phyloP scores from a whole-genome alignment of 2,329 filamentous ascomycete genomes.

The Cytospora chrysosperma region DNA sequence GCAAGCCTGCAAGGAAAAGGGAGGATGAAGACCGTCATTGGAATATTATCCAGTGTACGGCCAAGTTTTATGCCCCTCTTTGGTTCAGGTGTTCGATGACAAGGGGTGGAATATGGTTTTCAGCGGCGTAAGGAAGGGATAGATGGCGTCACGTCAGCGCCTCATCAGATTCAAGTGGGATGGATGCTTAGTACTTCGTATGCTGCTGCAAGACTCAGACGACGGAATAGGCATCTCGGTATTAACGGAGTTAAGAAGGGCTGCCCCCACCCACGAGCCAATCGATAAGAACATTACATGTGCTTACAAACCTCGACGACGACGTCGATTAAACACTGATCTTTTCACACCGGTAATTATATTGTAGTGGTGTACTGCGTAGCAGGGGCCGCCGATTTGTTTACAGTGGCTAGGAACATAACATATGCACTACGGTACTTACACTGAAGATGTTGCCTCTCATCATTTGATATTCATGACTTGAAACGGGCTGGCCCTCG shows the following conservation, averaged over 20 bases:
- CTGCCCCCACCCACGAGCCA: neutral
- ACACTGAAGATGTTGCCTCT: too few relatives aligned
- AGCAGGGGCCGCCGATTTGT: too few relatives aligned
- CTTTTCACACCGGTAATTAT: too few relatives aligned
- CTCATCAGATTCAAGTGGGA: neutral
- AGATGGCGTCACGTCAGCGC: neutral
- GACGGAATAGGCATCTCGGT: neutral
- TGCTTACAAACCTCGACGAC: too few relatives aligned
- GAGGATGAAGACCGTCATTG: neutral
- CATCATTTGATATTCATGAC: too few relatives aligned
- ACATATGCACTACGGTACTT: too few relatives aligned
- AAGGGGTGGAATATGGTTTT: neutral
- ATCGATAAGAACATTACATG: neutral
- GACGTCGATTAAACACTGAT: too few relatives aligned
- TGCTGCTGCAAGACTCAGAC: neutral
- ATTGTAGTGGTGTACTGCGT: too few relatives aligned
- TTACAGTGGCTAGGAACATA: too few relatives aligned
- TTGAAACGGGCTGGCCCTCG: too few relatives aligned
- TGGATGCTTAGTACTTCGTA: too few relatives aligned
- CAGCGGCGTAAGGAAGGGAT: neutral
- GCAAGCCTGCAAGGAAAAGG: neutral
- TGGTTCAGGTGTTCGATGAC: neutral
- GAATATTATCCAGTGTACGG: neutral
- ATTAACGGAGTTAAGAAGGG: constrained; percentile 10
- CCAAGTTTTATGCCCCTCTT: neutral